phyloP scores from a whole-genome alignment of 768 basidiomycete species.

The Tremella fuciformis region DNA sequence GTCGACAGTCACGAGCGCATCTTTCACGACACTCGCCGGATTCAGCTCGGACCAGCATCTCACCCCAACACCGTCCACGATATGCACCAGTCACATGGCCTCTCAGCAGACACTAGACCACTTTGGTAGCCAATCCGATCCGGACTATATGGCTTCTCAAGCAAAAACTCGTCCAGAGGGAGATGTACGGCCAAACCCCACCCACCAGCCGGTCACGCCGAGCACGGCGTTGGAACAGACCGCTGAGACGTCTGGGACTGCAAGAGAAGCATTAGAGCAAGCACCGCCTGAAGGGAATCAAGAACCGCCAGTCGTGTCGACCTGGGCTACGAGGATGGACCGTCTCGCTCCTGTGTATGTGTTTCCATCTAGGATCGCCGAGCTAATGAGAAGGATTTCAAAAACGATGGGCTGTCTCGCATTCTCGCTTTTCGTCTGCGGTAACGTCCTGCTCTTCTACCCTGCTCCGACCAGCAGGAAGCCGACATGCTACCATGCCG shows the following conservation, averaged over 20 bases:
- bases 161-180: not conserved
- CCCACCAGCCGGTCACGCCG: not conserved
- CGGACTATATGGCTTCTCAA: too few relatives aligned
- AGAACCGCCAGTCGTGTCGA: not conserved
- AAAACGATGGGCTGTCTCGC: slow-evolving; percentile 30
- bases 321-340: not conserved
- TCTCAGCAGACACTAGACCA: not conserved
- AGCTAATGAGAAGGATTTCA: slow-evolving; percentile 20
- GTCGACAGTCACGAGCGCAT: not conserved
- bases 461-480: slow-evolving; percentile 16
- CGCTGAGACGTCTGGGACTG: not conserved
- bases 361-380: not conserved
- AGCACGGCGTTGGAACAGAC: not conserved
- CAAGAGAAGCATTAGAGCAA: too few relatives aligned
- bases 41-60: not conserved
- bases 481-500: slow-evolving; percentile 30
- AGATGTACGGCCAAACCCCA: not conserved
- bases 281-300: not conserved
- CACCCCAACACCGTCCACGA: not conserved
- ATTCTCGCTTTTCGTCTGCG: slow-evolving; percentile 32
- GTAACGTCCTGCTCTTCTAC: slow-evolving; percentile 39
- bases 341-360: not conserved
- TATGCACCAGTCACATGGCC: not conserved
- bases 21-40: slow-evolving; percentile 1
- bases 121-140: too few relatives aligned